Conservation (phyloP, 148 eudicot genomes). For the Suaeda aralocaspica region DNA sequence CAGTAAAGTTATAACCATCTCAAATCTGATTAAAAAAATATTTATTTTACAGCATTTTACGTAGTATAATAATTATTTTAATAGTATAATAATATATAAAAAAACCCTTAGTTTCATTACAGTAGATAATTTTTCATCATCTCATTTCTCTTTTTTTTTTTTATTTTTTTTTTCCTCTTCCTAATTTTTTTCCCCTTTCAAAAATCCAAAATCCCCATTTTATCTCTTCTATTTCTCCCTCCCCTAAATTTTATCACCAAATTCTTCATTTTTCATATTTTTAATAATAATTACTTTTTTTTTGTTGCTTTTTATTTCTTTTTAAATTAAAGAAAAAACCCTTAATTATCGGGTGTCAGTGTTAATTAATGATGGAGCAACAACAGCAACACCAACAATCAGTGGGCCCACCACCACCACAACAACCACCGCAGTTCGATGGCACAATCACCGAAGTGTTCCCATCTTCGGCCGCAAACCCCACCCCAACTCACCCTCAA, state of each 20-base stretch:
- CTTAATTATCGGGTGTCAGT: neutral
- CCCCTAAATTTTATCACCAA: too few relatives aligned
- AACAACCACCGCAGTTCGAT: conserved; percentile 12
- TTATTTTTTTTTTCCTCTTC: neutral
- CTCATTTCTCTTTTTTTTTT: neutral
- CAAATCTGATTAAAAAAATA: too few relatives aligned
- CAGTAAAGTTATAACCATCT: too few relatives aligned
- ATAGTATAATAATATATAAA: too few relatives aligned
- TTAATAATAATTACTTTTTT: too few relatives aligned
- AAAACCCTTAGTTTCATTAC: neutral
- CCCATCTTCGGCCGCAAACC: conserved; percentile 11
- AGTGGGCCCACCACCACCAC: neutral
- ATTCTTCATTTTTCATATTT: too few relatives aligned
- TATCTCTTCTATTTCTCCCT: neutral
- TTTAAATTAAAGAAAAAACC: neutral
- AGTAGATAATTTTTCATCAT: neutral
- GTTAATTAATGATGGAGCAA: conserved; percentile 22
- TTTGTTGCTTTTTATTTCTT: too few relatives aligned
- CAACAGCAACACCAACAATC: conserved; percentile 12
- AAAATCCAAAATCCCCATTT: neutral
- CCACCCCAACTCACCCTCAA: conserved; percentile 15
- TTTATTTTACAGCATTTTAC: neutral
- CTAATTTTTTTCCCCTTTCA: neutral
- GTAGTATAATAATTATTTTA: too few relatives aligned
- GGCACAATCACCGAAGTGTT: conserved; percentile 8